Evolutionary conservation across 2,329 filamentous ascomycete genomes (phyloP).

Genomic region (Fusarium dimerum): DNA sequence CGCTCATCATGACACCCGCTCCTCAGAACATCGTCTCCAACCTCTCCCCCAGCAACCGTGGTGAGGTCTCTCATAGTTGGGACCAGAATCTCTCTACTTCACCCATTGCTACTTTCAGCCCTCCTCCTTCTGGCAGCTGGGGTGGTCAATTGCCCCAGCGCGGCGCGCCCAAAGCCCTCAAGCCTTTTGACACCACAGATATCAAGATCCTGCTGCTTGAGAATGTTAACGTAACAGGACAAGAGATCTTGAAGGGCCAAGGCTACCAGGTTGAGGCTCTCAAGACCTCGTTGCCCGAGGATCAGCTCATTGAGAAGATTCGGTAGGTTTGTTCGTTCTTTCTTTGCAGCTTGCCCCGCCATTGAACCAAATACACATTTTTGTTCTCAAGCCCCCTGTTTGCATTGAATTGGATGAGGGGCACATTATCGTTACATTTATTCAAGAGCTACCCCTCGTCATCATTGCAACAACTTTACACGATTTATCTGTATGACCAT

Average conservation of each 20-base stretch:
- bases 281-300: slow-evolving; percentile 87
- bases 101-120: slow-evolving; percentile 73
- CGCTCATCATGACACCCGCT: slow-evolving; percentile 41
- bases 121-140: slow-evolving; percentile 64
- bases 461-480: slow-evolving; percentile 1
- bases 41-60: slow-evolving; percentile 36
- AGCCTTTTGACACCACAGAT: slow-evolving; percentile 93
- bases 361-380: slow-evolving; percentile 10
- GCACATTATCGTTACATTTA: slow-evolving; percentile 14
- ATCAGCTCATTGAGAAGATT: slow-evolving; percentile 96
- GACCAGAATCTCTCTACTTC: slow-evolving; percentile 68
- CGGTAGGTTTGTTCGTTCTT: slow-evolving; percentile 53
- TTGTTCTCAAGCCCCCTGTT: slow-evolving; percentile 2
- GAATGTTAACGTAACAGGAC: slow-evolving; percentile 91
- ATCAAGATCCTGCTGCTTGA: slow-evolving; percentile 96
- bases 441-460: slow-evolving; percentile 12
- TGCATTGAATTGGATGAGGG: slow-evolving; percentile 4
- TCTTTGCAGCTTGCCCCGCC: slow-evolving; percentile 12
- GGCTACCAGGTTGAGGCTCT: slow-evolving; percentile 95
- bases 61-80: slow-evolving; percentile 58
- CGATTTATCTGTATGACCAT: slow-evolving; percentile 8
- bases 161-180: slow-evolving; percentile 70
- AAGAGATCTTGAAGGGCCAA: slow-evolving; percentile 77
- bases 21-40: slow-evolving; percentile 49
- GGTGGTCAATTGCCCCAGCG: slow-evolving; percentile 42